Evolutionary conservation across 2,329 filamentous ascomycete species (phyloP).

Genomic region (Fusarium tuaranense): DNA sequence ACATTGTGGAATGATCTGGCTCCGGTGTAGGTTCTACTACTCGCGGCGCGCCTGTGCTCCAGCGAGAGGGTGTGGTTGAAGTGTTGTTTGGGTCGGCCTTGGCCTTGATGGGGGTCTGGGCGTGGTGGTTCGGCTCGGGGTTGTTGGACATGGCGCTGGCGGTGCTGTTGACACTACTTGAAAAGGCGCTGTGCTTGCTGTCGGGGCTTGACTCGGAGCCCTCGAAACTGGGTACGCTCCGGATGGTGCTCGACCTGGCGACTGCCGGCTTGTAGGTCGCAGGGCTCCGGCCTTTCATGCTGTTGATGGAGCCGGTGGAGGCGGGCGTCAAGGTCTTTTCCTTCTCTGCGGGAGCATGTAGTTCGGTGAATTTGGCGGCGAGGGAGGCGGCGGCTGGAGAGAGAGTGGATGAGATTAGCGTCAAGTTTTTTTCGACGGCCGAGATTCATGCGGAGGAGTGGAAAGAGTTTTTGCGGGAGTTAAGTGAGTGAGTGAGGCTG

Average conservation of each 20-base stretch:
- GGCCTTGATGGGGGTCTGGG: conserved; percentile 48
- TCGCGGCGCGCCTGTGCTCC: conserved; percentile 47
- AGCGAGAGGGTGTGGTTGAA: conserved; percentile 46
- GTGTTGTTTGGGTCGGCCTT: conserved; percentile 51
- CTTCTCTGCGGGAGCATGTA: conserved; percentile 47
- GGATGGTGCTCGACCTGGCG: conserved; percentile 60
- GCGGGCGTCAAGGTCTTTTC: conserved; percentile 52
- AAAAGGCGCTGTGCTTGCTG: conserved; percentile 64
- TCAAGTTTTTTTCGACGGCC: conserved; percentile 17
- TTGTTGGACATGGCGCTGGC: conserved; percentile 58
- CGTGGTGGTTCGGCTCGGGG: conserved; percentile 51
- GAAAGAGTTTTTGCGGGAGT: conserved; percentile 25
- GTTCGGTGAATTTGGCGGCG: conserved; percentile 35
- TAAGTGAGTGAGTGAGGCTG: conserved; percentile 24
- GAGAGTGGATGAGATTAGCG: conserved; percentile 24
- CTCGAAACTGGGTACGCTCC: conserved; percentile 68
- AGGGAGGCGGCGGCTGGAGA: conserved; percentile 31
- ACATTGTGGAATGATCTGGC: conserved; percentile 41
- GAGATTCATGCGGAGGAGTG: conserved; percentile 7
- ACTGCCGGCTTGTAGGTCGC: conserved; percentile 49
- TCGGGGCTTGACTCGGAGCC: conserved; percentile 59
- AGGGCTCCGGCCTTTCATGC: conserved; percentile 51
- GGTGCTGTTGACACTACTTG: conserved; percentile 68
- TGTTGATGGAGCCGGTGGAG: conserved; percentile 55
- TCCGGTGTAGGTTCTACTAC: conserved; percentile 47